Base-by-base conservation (phyloP, 805 yeast genomes). In the Ogataea nakhonphanomensis region DNA sequence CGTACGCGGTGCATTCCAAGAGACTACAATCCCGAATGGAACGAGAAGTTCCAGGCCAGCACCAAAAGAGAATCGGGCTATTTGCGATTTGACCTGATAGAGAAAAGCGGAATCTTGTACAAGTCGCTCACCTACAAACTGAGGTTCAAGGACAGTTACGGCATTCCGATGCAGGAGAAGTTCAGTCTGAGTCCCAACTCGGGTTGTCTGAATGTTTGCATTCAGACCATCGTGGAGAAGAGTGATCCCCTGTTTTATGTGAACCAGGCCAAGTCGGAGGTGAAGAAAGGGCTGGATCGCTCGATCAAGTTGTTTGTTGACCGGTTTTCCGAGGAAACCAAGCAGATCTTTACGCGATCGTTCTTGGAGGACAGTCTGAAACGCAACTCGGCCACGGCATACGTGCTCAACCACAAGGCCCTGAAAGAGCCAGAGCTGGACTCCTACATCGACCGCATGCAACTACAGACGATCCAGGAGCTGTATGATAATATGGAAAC, bases 161-260 rank as follows among this genome's bases (percentile, higher is more conserved):
- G 41, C 3, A 11, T 48, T 4, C 46, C 51, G 8, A 36, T 37
- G 3, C 51, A 47, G 14, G 60, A 52, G 34, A 53, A 48, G 41
- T 30, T 57, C 11, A 39, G 52, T 24, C 28, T 60, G 13, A 42
- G 50, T 27, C 66, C 65, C 0, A 57, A 51, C 15, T 51, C 62
- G 45, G 96, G 97, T 0, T 69, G 77, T 29, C 53, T 93, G 2
- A 59, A 74, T 33, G 62, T 89, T 3, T 79, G 80, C 51, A 68
- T 90, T 2, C 79, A 87, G 1, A 77, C 86, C 49, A 97, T 90
- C 55, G 75, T 78, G 37, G 96, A 90, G 51, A 73, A 80, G 33
- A 76, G 76, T 28, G 95, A 90, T 61, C 88, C 95, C 1, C 63
- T 86, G 7, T 91, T 84, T 54, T 83, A 81, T 33, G 72, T 91